Evolutionary conservation across 2,329 filamentous ascomycete species (phyloP).

Genomic region (Trichoderma asperellum): DNA sequence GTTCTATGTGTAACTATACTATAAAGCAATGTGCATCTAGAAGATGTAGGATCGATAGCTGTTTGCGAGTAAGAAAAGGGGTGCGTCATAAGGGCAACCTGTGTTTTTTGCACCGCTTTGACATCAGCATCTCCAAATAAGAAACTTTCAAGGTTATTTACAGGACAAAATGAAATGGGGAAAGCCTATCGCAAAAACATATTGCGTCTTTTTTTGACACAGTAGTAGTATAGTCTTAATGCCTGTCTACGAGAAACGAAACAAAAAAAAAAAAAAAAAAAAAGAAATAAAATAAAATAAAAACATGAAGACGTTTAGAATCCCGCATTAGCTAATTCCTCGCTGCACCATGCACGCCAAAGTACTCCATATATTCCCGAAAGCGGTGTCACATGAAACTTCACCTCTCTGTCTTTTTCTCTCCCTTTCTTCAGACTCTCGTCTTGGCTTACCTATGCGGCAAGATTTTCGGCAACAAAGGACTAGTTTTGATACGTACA

Average conservation of each 20-base stretch:
- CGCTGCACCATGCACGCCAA: constrained; percentile 15
- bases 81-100: not conserved
- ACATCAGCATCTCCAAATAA: not conserved
- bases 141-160: not conserved
- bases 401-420: not conserved
- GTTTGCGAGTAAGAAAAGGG: not conserved
- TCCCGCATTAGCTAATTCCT: not conserved
- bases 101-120: not conserved
- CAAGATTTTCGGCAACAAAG: constrained; percentile 60
- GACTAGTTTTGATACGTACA: constrained; percentile 44
- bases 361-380: too few species aligned
- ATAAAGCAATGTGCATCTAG: constrained; percentile 1
- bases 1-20: not conserved
- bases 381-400: not conserved
- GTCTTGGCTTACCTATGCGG: constrained; percentile 38
- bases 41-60: not conserved
- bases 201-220: constrained; percentile 1
- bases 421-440: not conserved
- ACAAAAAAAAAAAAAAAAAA: not conserved
- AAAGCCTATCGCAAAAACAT: not conserved
- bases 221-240: not conserved
- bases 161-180: not conserved
- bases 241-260: constrained; percentile 33
- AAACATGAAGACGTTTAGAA: not conserved
- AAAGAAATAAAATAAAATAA: not conserved